Evolutionary conservation across 768 basidiomycete genomes (phyloP), one percentile per base, ranked within the genome.

Genomic region (Floccularia luteovirens): DNA sequence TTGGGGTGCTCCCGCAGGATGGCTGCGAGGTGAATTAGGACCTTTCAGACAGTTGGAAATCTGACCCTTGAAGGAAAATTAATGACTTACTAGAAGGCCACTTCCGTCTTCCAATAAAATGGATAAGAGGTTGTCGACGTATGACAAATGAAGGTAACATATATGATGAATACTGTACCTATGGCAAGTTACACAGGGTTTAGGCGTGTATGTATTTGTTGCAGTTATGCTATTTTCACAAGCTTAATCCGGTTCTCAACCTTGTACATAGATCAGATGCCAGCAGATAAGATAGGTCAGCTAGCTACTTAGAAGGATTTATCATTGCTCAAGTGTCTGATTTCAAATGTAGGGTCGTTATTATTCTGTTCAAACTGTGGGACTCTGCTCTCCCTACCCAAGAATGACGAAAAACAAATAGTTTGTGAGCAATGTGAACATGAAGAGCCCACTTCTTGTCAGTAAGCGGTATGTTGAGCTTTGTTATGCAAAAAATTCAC

Each of bases 321-420:
- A n/a, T n/a, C n/a, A n/a, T n/a, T n/a, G 22, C 35, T 35, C 19
- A 33, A 22, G 44, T 51, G 42, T 40, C 51, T 46, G 45, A 30
- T 10, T 8, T 30, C 32, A 45, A 44, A 44, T 13, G 38, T 51
- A 85, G 96, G 94, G 38, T 93, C 92, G 1, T 69, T 98, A 19
- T 67, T 98, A 28, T 98, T 99, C 64, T 99, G 96, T 63, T 90
- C 90, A 1, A 70, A 79, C 43, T 99, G 96, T 49, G 91, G 91
- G 11, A 94, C 90, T 1, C 67, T 99, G 25, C 79, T 98, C 11
- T 77, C 82, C 47, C 62, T 91, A 16, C 96, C 96, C 0, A 66
- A 66, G 50, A 83, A 82, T 32, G 79, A 82, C 31, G 81, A 90
- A 49, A 67, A 71, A 34, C 64, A 64, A n/a, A 83, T 97, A 22